Evolutionary conservation across 176 grass and related monocot species (phyloP).

Genomic region (Juncus inflexus): DNA sequence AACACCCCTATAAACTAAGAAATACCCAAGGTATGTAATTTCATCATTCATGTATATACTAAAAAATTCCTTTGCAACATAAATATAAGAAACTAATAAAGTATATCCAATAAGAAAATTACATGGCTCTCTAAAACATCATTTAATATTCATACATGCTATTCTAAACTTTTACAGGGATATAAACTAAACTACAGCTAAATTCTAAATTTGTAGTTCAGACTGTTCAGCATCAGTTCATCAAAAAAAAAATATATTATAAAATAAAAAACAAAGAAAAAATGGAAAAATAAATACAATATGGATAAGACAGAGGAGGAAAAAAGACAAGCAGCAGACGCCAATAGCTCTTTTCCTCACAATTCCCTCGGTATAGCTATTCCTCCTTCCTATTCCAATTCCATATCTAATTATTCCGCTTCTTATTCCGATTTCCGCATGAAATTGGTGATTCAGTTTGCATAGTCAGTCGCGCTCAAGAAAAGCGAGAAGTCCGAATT

Average conservation of each 20-base stretch:
- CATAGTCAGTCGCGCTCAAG: slow-evolving; percentile 9
- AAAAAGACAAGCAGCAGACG: slow-evolving; percentile 12
- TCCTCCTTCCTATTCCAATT: neutral
- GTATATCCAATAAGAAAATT: neutral
- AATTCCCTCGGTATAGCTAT: neutral
- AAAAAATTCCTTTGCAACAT: neutral
- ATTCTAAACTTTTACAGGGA: neutral
- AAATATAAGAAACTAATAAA: neutral
- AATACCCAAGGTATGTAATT: neutral
- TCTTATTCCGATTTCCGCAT: slow-evolving; percentile 8
- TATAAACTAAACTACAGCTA: neutral
- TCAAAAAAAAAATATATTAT: slow-evolving; percentile 17
- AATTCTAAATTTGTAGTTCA: neutral
- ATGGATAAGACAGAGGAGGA: slow-evolving; percentile 11
- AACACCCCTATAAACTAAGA: no score
- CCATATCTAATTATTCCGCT: neutral
- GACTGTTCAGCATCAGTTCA: neutral
- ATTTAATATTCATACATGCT: neutral
- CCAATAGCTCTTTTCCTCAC: slow-evolving; percentile 9
- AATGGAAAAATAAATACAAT: slow-evolving; percentile 3
- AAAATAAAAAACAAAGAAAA: slow-evolving; percentile 6
- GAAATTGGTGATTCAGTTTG: neutral
- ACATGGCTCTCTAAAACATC: neutral
- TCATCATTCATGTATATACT: neutral
- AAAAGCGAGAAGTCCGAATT: neutral